Evolutionary conservation across 345 rosid genomes (phyloP).

Genomic region (Passiflora organensis): DNA sequence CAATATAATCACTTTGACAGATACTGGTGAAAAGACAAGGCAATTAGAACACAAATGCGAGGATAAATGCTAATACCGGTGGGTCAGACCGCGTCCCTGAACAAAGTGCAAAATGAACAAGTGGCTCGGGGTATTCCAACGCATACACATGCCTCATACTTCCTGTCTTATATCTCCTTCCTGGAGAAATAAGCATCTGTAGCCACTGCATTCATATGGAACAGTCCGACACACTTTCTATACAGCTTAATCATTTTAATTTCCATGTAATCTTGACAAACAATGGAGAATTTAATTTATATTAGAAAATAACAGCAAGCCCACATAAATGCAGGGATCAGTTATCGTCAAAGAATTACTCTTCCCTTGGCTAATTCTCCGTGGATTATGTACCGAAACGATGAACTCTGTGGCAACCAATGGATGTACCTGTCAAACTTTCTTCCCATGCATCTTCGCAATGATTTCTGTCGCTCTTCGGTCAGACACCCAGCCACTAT

Average conservation of each 20-base stretch:
- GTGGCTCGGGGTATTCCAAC: constrained; percentile 73
- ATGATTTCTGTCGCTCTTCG: constrained; percentile 41
- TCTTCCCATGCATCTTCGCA: constrained; percentile 48
- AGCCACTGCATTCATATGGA: constrained; percentile 86
- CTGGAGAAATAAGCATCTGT: constrained; percentile 66
- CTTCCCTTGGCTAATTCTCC: constrained; percentile 38
- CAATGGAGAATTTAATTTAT: no score
- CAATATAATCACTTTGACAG: no score
- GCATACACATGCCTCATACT: constrained; percentile 56
- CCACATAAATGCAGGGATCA: no score
- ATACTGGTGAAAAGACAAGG: no score
- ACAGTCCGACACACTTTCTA: no score
- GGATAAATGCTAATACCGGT: constrained; percentile 32
- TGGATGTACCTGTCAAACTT: constrained; percentile 44
- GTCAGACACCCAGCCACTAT: constrained; percentile 40
- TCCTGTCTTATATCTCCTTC: constrained; percentile 52
- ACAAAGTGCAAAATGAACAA: constrained; percentile 78
- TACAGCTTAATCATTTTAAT: no score
- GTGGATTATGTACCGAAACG: constrained; percentile 65
- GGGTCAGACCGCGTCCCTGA: constrained; percentile 76
- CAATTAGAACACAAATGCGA: not conserved
- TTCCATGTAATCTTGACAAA: no score
- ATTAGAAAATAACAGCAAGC: no score
- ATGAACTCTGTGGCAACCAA: constrained; percentile 62
- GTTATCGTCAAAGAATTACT: no score